Evolutionary conservation across 345 rosid species (phyloP).

Genomic region (Moricandia arvensis): DNA sequence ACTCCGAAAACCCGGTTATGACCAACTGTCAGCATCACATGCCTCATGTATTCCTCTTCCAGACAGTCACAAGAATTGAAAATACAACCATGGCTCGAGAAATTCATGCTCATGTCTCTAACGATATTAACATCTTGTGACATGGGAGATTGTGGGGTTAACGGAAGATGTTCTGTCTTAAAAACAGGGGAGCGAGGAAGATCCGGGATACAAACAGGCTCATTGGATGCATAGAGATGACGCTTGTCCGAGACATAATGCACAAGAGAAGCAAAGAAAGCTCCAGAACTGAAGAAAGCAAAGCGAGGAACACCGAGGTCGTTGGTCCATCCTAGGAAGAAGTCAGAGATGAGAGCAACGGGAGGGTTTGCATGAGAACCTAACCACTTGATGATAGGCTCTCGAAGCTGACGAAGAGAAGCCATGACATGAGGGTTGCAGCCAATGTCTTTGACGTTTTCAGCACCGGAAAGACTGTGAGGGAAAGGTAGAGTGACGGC

Average conservation of each 20-base stretch:
- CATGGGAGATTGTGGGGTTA: background rate
- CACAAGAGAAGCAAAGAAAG: conserved; percentile 34
- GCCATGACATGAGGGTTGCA: conserved; percentile 40
- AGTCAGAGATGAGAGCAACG: conserved; percentile 41
- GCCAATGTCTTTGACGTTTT: too few species aligned
- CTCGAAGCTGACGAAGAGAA: conserved; percentile 38
- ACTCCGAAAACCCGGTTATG: conserved; percentile 49
- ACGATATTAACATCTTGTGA: conserved; percentile 33
- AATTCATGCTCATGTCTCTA: conserved; percentile 35
- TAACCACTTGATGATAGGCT: conserved; percentile 53
- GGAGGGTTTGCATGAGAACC: conserved; percentile 59
- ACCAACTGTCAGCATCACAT: conserved; percentile 39
- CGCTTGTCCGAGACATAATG: conserved; percentile 36
- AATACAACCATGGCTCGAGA: conserved; percentile 46
- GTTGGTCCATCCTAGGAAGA: conserved; percentile 62
- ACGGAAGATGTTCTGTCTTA: conserved; percentile 52
- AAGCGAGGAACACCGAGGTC: conserved; percentile 48
- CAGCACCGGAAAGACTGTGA: conserved; percentile 15
- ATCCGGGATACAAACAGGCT: conserved; percentile 35
- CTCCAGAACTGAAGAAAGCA: too few species aligned
- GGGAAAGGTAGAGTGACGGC: conserved; percentile 23
- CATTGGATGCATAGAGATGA: background rate
- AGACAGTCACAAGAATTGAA: conserved; percentile 48
- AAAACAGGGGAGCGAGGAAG: conserved; percentile 57
- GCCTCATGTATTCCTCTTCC: conserved; percentile 42